Evolutionary conservation across 108 stramenopile genomes (phyloP).

Genomic region (Thalassiosira profunda): DNA sequence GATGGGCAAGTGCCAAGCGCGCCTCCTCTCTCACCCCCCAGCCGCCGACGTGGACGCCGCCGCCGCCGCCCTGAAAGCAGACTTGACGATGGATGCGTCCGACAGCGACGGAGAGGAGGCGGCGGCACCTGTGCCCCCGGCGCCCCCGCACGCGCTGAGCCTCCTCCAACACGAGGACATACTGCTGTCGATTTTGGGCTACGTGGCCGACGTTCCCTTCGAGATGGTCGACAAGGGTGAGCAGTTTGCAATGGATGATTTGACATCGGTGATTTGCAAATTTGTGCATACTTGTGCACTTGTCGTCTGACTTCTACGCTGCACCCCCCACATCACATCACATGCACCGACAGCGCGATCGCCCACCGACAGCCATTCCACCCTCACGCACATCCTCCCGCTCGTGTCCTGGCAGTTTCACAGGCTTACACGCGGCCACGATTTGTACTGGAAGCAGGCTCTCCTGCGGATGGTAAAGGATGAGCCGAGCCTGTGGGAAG

Average conservation of each 20-base stretch:
- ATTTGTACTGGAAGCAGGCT: constrained; percentile 58
- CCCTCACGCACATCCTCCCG: constrained; percentile 62
- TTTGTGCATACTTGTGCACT: neutral
- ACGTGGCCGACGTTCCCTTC: constrained; percentile 67
- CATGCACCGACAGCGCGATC: neutral
- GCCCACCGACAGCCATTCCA: constrained; percentile 15
- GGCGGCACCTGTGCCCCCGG: no score
- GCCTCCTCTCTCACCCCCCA: no score
- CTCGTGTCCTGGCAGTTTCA: constrained; percentile 67
- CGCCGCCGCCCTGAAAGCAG: no score
- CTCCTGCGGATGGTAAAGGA: constrained; percentile 43
- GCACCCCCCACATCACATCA: neutral
- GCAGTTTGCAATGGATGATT: no score
- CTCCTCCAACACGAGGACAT: constrained; percentile 64
- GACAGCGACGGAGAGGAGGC: no score
- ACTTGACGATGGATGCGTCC: no score
- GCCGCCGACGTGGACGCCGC: no score
- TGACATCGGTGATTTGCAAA: neutral
- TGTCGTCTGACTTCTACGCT: neutral
- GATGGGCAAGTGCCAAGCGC: no score
- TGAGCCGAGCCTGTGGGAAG: constrained; percentile 50
- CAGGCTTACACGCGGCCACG: constrained; percentile 24
- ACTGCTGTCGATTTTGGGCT: constrained; percentile 49
- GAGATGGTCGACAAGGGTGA: constrained; percentile 24
- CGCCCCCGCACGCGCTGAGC: constrained; percentile 16